Evolutionary conservation across 352 stramenopile genomes (phyloP), one percentile per base, ranked within the genome.

Genomic region (Phytophthora sansomeana): DNA sequence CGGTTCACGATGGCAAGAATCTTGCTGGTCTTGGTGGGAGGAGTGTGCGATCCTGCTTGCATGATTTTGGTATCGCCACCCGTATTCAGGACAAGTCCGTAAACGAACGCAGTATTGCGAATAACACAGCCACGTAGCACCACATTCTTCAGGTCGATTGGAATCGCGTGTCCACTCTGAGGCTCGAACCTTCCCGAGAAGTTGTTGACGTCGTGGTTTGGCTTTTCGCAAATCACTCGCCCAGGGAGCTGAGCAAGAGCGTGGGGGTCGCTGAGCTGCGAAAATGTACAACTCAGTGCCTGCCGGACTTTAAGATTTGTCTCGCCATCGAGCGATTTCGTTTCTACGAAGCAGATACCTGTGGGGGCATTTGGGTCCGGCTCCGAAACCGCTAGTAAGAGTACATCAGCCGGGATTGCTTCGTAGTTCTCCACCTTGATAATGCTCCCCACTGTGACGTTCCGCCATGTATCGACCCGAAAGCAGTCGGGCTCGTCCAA

Each of bases 361-460:
- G 84, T 80, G 1, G 88, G 86, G 5, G 68, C 69, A 6, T 72
- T 63, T 6, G 83, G 78, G 36, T 96, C 80, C 0, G 83, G 70
- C 39, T 95, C 86, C 1, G 73, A 80, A 10, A 96, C 86, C 0
- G 87, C 83, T 0, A 97, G 75, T 11, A 97, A 58, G 24, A 96
- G 47, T 8, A 96, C 59, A 54, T 97, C 90, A 4, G 87, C 89
- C 19, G 89, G 88, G 30, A 97, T 88, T 9, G 78, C 70, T 19
- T 97, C 90, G 75, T 95, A 91, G 67, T 96, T 96, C 59, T 78
- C 81, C 4, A 97, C 72, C 70, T 96, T 95, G 74, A 96, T 75
- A 28, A 97, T 83, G 58, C 94, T 76, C 5, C 90, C 91, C 13
- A 97, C 90, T 0, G 61, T 63, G 13, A 96, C 79, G 43, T 87